Evolutionary conservation across 495 filamentous ascomycete species (phyloP).

Genomic region (Tuber umbilicatum): DNA sequence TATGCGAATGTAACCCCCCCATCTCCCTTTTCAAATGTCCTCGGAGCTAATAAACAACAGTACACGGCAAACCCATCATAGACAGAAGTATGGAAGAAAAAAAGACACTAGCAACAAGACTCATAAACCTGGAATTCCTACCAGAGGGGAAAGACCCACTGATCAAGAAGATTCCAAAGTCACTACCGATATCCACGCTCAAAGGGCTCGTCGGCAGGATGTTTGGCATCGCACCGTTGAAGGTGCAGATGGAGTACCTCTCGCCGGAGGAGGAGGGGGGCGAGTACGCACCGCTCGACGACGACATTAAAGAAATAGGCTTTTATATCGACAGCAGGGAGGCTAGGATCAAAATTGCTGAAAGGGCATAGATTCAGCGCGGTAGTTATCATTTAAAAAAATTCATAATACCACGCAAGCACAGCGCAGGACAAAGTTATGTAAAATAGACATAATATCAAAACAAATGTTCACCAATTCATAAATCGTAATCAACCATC

Average conservation of each 20-base stretch:
- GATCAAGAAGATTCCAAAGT: constrained; percentile 60
- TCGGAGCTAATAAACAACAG: constrained; percentile 5
- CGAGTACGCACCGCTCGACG: constrained; percentile 52
- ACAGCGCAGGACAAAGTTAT: not conserved
- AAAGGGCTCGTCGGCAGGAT: constrained; percentile 68
- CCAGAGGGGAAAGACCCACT: constrained; percentile 10
- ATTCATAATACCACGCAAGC: not conserved
- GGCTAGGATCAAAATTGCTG: constrained; percentile 57
- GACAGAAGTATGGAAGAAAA: constrained; percentile 57
- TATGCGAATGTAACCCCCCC: constrained; percentile 52
- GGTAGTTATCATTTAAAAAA: not conserved
- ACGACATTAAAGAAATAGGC: constrained; percentile 72
- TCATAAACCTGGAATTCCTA: constrained; percentile 26
- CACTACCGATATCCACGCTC: constrained; percentile 70
- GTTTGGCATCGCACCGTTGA: constrained; percentile 59
- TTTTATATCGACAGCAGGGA: constrained; percentile 69
- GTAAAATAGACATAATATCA: not conserved
- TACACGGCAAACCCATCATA: constrained; percentile 39
- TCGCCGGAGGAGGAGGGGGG: constrained; percentile 67
- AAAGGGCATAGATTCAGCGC: not conserved
- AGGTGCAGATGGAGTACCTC: constrained; percentile 61
- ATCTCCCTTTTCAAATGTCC: not conserved
- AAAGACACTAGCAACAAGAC: constrained; percentile 19
- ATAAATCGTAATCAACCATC: not conserved
- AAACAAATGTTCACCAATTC: not conserved